Evolutionary conservation across 2,329 filamentous ascomycete genomes (phyloP).

Genomic region (Botrytis byssoidea): DNA sequence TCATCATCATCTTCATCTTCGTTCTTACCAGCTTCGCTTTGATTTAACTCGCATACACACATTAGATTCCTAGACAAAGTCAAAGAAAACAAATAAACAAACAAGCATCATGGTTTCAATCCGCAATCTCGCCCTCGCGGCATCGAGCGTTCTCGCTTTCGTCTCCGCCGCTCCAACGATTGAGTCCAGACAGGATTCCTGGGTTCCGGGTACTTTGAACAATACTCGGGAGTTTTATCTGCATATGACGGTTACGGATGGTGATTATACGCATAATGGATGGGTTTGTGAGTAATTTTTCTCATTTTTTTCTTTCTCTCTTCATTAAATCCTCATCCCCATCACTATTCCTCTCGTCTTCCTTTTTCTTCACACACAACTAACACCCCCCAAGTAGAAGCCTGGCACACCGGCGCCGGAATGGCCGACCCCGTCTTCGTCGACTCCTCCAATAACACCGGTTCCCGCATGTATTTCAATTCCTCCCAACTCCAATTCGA

Average conservation of each 20-base stretch:
- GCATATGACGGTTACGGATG: slow-evolving; percentile 23
- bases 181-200: slow-evolving; percentile 21
- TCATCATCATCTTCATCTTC: no score
- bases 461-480: slow-evolving; percentile 29
- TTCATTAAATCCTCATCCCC: no score
- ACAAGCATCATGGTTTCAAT: slow-evolving; percentile 26
- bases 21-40: neutral
- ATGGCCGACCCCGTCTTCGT: slow-evolving; percentile 30
- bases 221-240: slow-evolving; percentile 35
- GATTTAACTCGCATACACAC: neutral
- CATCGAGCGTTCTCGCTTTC: slow-evolving; percentile 23
- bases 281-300: slow-evolving; percentile 25
- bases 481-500: slow-evolving; percentile 32
- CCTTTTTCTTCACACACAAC: no score
- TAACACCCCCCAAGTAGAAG: slow-evolving; percentile 26
- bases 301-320: no score
- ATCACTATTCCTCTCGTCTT: no score
- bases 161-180: slow-evolving; percentile 21
- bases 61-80: neutral
- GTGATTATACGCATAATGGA: slow-evolving; percentile 22
- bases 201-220: slow-evolving; percentile 28
- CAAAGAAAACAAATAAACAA: neutral
- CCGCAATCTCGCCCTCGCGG: slow-evolving; percentile 23
- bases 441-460: neutral
- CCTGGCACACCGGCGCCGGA: slow-evolving; percentile 33